Percentiles rank a stretch among this genome's conserved stretches.
Conservation (phyloP, 169 alveolate species). For the Eimeria mitis region DNA sequence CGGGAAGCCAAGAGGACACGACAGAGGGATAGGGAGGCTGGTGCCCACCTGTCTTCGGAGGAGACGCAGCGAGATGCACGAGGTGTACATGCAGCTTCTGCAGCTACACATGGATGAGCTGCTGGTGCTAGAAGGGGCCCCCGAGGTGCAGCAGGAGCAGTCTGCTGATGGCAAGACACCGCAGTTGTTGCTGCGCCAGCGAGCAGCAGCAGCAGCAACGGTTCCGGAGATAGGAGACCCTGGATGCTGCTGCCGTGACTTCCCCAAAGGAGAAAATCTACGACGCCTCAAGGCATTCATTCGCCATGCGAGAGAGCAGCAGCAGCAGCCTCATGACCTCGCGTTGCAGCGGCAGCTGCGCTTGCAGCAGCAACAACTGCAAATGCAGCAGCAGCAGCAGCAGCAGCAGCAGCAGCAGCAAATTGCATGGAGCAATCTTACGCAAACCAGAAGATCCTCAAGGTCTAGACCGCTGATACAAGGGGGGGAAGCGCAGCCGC, state of each 20-base stretch:
- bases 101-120: conserved; percentile 39
- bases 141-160: neutral
- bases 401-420: conserved; percentile 54
- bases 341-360: conserved; percentile 48
- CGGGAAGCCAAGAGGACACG: conserved; percentile 24
- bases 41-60: conserved; percentile 18
- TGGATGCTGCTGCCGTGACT: conserved; percentile 20
- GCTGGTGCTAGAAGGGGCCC: conserved; percentile 36
- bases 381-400: conserved; percentile 16
- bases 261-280: conserved; percentile 22
- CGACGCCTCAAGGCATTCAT: conserved; percentile 49
- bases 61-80: conserved; percentile 48
- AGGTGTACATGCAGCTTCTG: conserved; percentile 62
- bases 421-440: neutral
- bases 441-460: neutral
- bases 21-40: neutral
- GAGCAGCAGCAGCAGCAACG: conserved; percentile 77
- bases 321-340: conserved; percentile 36
- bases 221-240: neutral
- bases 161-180: conserved; percentile 21
- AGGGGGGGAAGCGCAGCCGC: neutral
- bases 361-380: conserved; percentile 18
- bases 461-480: neutral
- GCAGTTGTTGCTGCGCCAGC: conserved; percentile 48
- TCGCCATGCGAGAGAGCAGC: conserved; percentile 50